Conservation (phyloP, 1,284 basidiomycete genomes). For the Lentinus polychrous region DNA sequence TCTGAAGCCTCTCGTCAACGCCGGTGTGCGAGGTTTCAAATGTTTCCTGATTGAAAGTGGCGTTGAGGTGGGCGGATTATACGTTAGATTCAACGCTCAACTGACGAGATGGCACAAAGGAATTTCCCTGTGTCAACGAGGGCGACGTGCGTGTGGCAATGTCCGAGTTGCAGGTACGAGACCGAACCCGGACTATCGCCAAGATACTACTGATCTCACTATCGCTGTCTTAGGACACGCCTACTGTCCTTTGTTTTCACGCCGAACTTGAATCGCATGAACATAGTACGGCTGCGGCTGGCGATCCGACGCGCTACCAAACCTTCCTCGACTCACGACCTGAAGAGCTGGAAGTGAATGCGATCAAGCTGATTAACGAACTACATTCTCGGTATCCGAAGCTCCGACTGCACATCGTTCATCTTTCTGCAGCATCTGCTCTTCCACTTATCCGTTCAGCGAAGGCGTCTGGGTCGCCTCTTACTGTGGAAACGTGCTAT, state of each 20-base stretch:
- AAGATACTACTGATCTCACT: not conserved
- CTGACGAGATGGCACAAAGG: constrained; percentile 36
- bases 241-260: constrained; percentile 80
- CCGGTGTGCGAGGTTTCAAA: constrained; percentile 90
- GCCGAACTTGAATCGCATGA: constrained; percentile 66
- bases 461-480: constrained; percentile 50
- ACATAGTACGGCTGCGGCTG: constrained; percentile 9
- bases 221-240: constrained; percentile 40
- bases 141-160: constrained; percentile 68
- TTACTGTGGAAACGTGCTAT: constrained; percentile 93
- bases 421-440: constrained; percentile 80
- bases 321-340: constrained; percentile 86
- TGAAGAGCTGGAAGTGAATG: constrained; percentile 66
- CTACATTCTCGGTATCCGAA: constrained; percentile 57
- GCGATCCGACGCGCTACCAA: constrained; percentile 54
- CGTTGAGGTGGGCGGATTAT: constrained; percentile 60
- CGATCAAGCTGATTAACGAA: constrained; percentile 68
- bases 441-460: constrained; percentile 72
- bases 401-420: constrained; percentile 87
- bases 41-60: constrained; percentile 93
- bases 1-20: constrained; percentile 58
- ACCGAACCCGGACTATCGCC: not conserved
- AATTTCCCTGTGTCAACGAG: constrained; percentile 82
- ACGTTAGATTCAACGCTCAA: not conserved
- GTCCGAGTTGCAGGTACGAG: constrained; percentile 60